Evolutionary conservation across 106 monocot genomes (phyloP).

Genomic region (Phalaenopsis equestris): DNA sequence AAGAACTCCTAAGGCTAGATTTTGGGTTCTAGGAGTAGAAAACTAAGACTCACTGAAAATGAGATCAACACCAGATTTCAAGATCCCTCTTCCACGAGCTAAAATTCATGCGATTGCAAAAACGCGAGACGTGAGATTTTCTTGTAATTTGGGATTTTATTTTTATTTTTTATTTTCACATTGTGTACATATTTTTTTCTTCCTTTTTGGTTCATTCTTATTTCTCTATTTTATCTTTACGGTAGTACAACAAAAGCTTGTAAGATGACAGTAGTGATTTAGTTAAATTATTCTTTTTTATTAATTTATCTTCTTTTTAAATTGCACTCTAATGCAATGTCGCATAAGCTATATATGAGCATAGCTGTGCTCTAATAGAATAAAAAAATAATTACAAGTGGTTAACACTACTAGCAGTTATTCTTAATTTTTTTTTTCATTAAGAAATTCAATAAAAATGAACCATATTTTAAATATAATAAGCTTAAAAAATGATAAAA

Average conservation of each 20-base stretch:
- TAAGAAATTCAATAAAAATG: background rate
- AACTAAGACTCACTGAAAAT: no score
- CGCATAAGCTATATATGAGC: background rate
- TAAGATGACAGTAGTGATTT: background rate
- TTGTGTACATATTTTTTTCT: no score
- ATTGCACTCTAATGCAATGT: background rate
- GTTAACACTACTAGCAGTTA: background rate
- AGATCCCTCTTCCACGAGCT: no score
- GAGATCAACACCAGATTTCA: no score
- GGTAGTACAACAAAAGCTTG: background rate
- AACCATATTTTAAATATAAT: background rate
- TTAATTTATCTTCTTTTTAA: background rate
- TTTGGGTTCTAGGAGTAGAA: no score
- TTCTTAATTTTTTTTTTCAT: background rate
- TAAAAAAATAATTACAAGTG: background rate
- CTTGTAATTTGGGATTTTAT: no score
- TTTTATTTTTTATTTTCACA: no score
- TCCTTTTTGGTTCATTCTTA: no score
- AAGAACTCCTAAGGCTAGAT: no score
- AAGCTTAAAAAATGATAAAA: background rate
- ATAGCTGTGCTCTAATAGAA: background rate
- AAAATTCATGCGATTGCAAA: no score
- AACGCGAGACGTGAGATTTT: no score
- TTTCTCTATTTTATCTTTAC: no score
- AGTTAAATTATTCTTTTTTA: background rate